Evolutionary conservation across 179 eudicot species (phyloP).

Genomic region (Sideroxylon spinosum): DNA sequence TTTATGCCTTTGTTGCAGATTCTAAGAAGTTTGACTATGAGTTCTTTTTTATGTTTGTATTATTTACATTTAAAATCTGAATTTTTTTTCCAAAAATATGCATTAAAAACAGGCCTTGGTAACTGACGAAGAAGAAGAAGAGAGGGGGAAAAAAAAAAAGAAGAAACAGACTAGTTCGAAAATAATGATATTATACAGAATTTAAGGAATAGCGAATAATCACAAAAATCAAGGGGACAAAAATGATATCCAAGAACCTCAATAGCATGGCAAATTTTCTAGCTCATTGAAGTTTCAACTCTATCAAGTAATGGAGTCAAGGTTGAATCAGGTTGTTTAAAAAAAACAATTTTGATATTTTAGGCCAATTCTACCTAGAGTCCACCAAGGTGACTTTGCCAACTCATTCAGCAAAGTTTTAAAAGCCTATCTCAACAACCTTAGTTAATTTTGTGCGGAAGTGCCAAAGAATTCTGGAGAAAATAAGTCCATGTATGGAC

Average conservation of each 20-base stretch:
- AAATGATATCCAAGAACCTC: not conserved
- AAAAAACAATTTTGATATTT: not conserved
- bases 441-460: not conserved
- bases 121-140: not conserved
- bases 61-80: not conserved
- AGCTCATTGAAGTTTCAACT: not conserved
- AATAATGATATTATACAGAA: too few species aligned
- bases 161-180: not conserved
- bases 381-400: not conserved
- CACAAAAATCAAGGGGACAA: not conserved
- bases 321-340: not conserved
- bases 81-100: not conserved
- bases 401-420: not conserved
- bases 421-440: not conserved
- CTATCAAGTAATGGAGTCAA: not conserved
- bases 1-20: not conserved
- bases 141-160: not conserved
- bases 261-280: not conserved
- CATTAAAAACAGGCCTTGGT: not conserved
- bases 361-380: not conserved
- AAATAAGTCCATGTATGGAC: not conserved
- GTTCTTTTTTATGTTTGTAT: not conserved
- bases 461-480: not conserved
- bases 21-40: not conserved
- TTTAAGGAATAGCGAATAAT: not conserved